Evolutionary conservation across 139 green algal genomes (phyloP), one percentile per base, ranked within the genome.

Genomic region (Chlorella sp.): DNA sequence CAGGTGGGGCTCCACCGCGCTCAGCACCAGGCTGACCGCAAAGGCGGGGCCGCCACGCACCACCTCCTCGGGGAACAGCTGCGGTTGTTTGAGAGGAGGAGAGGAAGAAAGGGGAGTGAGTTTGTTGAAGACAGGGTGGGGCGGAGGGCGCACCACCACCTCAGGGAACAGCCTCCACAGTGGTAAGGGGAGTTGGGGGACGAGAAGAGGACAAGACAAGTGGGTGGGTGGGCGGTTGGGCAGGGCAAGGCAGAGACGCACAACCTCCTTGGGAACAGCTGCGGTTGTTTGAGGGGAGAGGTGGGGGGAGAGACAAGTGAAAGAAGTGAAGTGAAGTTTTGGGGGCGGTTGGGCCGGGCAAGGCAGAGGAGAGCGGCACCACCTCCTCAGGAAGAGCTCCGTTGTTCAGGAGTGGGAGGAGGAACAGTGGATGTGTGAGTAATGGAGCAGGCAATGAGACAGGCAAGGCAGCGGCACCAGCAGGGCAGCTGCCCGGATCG

Each of bases 241-340:
- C 60, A 99, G 99, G n/a, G 97, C 97, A 14, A 96, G 96, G 1
- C 97, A 96, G 34, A 97, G 97, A 22, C 97, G 94, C 53, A 99
- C 93, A n/a, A 99, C 96, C 94, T 99, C 97, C 92, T 99, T 97
- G 0, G 94, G 90, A 99, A 99, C 42, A 99, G 93, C 71, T 88
- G 84, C 68, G 12, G 64, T 19, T 18, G 32, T 9, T 57, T 37
- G 77, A 24, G 2, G 5, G 22, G 40, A 14, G 40, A 22, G 16
- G 5, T 57, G 81, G 15, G 18, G 60, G 15, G 60, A 14, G 15
- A 24, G 60, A 68, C 60, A 68, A 14, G 60, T 24, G 32, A 0
- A 37, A 16, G 26, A n/a, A n/a, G 57, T 14, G 15, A n/a, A 57
- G 53, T 11, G 53, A 32, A 22, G 4, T 1, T 32, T 5, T 18